Base-by-base conservation (phyloP, 139 green algal species). In the Chlorella vulgaris region DNA sequence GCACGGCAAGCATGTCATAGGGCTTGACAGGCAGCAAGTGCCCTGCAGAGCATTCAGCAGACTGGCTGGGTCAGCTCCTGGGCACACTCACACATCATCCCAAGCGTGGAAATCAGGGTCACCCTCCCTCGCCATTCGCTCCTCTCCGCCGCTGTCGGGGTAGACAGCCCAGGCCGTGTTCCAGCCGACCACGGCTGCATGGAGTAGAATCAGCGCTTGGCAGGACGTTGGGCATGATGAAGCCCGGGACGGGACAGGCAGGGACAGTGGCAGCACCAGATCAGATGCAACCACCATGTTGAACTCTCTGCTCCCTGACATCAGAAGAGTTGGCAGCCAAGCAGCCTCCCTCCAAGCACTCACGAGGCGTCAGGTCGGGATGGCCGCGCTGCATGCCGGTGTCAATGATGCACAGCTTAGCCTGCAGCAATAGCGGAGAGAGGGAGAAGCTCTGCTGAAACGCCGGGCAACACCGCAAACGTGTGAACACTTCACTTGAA, bases 401-500 rank as follows among this genome's bases (percentile, higher is more conserved):
- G 80, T 93, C 90, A 1, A 94, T 81, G 39, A 96, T 85, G 33
- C 91, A 91, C 24, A 97, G 87, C 10, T 90, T 78, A 3, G 93
- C 73, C 24, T 75, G 68, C 68, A 75, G 19, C 15, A n/a, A n/a
- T n/a, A n/a, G n/a, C n/a, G n/a, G n/a, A 58, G 10, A 58, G 47
- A 58, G 47, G 13, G 15, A 58, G 47, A 15, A 58, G 15, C 47
- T 24, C 13, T 58, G 47, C 13, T 10, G 15, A 24, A 15, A 58
- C 15, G 47, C 10, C 47, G 13, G 47, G 47, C 47, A 15, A 58
- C 15, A 58, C 15, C 10, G 47, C 15, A n/a, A n/a, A n/a, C n/a
- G n/a, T n/a, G n/a, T n/a, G n/a, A n/a, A n/a, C n/a, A n/a, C n/a
- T n/a, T n/a, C n/a, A n/a, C n/a, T n/a, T n/a, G n/a, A n/a, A n/a